Evolutionary conservation across 2,329 filamentous ascomycete species (phyloP), one percentile per base, ranked within the genome.

Genomic region (Verticillium dahliae): DNA sequence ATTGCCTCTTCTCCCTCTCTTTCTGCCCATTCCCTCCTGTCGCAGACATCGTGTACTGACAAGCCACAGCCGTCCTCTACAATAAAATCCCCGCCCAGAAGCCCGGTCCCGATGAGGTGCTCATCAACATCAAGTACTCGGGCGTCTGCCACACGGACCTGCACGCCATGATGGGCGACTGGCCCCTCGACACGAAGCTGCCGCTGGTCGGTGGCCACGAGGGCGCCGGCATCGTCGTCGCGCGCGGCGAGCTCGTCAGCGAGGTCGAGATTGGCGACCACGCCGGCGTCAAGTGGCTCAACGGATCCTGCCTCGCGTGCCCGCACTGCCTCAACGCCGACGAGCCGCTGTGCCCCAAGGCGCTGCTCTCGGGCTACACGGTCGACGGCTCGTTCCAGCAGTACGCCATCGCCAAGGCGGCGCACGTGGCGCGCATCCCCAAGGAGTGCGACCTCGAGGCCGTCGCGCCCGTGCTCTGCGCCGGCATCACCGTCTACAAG

Each of bases 371-470:
- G 1, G 94, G 94, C 61, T 97, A 96, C 83, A 96, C 91, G 4
- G 92, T 97, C 72, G 91, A 97, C 73, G 93, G 93, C 37, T 88
- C 88, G 52, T 97, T 97, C 84, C 93, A 97, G 81, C 88, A 97
- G 80, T 97, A 96, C 80, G 86, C 85, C 74, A 85, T 97, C 67
- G 92, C 88, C 68, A 96, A 96, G 76, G 92, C 92, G 15, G 86
- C 89, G 18, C 91, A 96, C 75, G 87, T 95, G 15, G 91, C 92
- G 34, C 87, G 89, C 67, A 89, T 97, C 66, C 90, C 90, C 67
- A 89, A 93, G 75, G 85, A 89, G 15, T 84, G 89, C 65, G 80
- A 86, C 62, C 86, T 97, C 55, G 92, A 93, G 71, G 86, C 86
- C 59, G 82, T 96, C 62, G 85, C 91, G 1, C 92, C 92, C 14